A percentile compares a stretch with the other conserved stretches of the same genome.
Conservation (phyloP, 2,329 filamentous ascomycete genomes). For the Ceratocystis albifundus region DNA sequence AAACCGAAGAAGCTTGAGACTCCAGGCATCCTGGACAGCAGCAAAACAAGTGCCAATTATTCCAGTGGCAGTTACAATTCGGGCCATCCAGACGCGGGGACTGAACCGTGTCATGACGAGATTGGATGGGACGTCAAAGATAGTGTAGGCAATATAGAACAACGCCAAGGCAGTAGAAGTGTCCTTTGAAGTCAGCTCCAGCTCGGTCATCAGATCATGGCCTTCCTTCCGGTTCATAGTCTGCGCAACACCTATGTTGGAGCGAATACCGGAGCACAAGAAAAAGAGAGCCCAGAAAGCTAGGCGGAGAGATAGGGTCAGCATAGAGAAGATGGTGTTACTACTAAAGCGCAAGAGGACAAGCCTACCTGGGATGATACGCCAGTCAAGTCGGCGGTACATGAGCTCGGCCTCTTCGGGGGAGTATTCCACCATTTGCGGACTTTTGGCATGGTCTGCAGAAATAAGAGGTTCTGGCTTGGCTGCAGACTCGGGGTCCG, state of each 20-base stretch:
- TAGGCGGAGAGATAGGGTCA: slow-evolving; percentile 25
- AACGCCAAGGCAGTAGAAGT: slow-evolving; percentile 74
- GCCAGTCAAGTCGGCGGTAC: slow-evolving; percentile 46
- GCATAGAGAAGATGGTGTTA: neutral
- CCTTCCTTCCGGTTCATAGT: slow-evolving; percentile 67
- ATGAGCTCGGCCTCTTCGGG: slow-evolving; percentile 43
- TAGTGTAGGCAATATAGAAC: slow-evolving; percentile 85
- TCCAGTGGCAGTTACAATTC: slow-evolving; percentile 79
- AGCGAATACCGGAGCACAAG: slow-evolving; percentile 80
- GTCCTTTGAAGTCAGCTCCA: slow-evolving; percentile 60
- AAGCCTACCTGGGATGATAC: slow-evolving; percentile 46
- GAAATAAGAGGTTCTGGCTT: neutral
- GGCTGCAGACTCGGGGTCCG: neutral
- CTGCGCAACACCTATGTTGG: slow-evolving; percentile 86
- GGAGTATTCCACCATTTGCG: slow-evolving; percentile 34
- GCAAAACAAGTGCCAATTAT: slow-evolving; percentile 75
- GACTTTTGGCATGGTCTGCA: neutral
- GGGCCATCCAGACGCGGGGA: slow-evolving; percentile 81
- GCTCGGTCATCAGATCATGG: slow-evolving; percentile 63
- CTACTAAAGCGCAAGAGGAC: neutral
- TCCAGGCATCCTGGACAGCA: slow-evolving; percentile 71
- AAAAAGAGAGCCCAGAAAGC: slow-evolving; percentile 90
- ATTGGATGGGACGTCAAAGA: slow-evolving; percentile 83
- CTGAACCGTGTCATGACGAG: slow-evolving; percentile 76
- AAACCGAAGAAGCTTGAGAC: slow-evolving; percentile 75